Base-by-base conservation (phyloP, 139 green algal genomes). In the Micractinium sp. region DNA sequence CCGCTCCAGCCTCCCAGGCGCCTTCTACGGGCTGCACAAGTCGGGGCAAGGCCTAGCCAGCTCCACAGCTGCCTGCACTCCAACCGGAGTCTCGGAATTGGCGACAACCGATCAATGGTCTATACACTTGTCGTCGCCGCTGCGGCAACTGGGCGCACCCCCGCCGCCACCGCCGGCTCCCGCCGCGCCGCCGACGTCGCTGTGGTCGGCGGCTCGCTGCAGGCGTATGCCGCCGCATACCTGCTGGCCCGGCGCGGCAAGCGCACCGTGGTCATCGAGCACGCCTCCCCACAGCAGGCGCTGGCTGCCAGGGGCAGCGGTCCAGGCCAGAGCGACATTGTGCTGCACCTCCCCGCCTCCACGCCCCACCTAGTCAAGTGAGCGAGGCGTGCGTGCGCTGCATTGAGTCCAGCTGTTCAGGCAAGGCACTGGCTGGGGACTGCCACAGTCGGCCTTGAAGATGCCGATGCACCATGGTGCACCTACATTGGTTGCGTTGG, bases 161-260 rank as follows among this genome's bases (percentile, higher is more conserved):
- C 81, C 3, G 56, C 36, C 22, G 27, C 36, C 35, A 35, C 82
- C 38, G 33, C 25, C 36, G 74, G 23, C 63, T 25, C n/a, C 1
- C 82, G 82, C 19, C 60, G 82, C 4, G 83, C 83, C 20, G 83
- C 67, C 14, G 83, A 87, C 20, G 83, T 87, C 0, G 83, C 47
- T 4, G 83, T 87, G 7, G 7, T 87, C 2, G 83, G 83, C 67
- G 36, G 19, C 83, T 81, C 66, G 38, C 67, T 87, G 83, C 83
- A 87, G 67, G 83, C 83, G 1, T 87, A 87, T 56, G 83, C 67
- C 2, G 67, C 83, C 12, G 83, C 83, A 2, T 87, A 87, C 83
- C 27, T 87, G 67, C 66, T 87, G n/a, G 83, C 83, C 23, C 56
- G n/a, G 29, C 66, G 38, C 9, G 83, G 83, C 38, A 80, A 41